Evolutionary conservation across 164 flowering plant genomes (phyloP), one percentile per base, ranked within the genome.

Genomic region (Buxus sempervirens): DNA sequence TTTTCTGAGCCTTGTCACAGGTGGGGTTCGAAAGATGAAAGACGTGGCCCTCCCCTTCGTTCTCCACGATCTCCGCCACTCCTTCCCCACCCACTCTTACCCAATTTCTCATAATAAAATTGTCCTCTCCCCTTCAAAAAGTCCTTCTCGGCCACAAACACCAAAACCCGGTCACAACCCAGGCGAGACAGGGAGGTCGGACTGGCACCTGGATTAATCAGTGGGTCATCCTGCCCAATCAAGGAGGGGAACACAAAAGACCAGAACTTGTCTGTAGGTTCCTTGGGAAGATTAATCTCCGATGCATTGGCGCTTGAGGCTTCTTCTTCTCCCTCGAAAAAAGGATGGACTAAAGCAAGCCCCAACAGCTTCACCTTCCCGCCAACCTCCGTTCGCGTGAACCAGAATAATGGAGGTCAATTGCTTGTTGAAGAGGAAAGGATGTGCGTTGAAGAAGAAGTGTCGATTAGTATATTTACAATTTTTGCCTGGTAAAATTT

Each of bases 61-160:
- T 5, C 41, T 68, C 76, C 63, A 63, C 49, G 49, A 63, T 24
- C 60, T 73, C 76, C 41, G 58, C 60, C 48, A 56, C 64, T 36
- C 76, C 76, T 8, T n/a, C n/a, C 21, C 76, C 76, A 73, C 23
- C 76, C 76, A 38, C 68, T 48, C 63, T 54, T 49, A 13, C 27
- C 42, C 54, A 73, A 32, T 14, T 58, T 49, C 48, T 72, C 71
- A 62, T 26, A 45, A 13, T 72, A 72, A 42, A 62, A 19, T 58
- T 28, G 1, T 23, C 71, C 75, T 18, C 71, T 67, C 4, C 62
- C 63, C 49, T 53, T 62, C 66, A 72, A 24, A 0, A 14, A 0
- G 9, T 72, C 75, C 12, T 20, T 56, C 71, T 62, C 71, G 12
- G 71, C 75, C 12, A 63, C 63, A 7, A 38, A 62, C 16, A 72